Evolutionary conservation across 768 basidiomycete genomes (phyloP).

Genomic region (Russula brevipes): DNA sequence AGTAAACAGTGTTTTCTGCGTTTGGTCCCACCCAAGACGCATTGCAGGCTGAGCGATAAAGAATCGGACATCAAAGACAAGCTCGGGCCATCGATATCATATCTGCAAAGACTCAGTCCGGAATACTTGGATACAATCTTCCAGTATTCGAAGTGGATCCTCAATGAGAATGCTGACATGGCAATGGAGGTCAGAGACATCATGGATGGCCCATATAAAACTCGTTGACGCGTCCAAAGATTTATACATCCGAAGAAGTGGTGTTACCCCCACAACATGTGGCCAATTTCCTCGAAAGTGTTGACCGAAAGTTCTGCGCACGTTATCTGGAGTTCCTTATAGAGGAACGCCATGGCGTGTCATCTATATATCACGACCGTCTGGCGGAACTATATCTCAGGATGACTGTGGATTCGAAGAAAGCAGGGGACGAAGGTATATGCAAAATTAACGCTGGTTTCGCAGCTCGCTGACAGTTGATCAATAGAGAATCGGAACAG

Average conservation of each 20-base stretch:
- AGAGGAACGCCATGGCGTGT: constrained; percentile 61
- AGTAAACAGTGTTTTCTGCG: constrained; percentile 30
- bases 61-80: constrained; percentile 76
- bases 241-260: constrained; percentile 93
- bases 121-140: constrained; percentile 80
- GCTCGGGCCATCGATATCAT: constrained; percentile 76
- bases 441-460: not conserved
- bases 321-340: constrained; percentile 86
- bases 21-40: not conserved
- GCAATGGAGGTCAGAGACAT: constrained; percentile 60
- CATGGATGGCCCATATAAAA: not conserved
- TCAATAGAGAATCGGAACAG: constrained; percentile 44
- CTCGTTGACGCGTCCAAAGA: constrained; percentile 41
- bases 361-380: constrained; percentile 75
- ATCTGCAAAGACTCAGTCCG: constrained; percentile 86
- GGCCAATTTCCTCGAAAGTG: constrained; percentile 67
- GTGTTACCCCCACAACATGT: constrained; percentile 79
- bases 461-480: constrained; percentile 12
- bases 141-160: constrained; percentile 77
- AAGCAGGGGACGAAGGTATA: constrained; percentile 53
- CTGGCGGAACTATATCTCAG: constrained; percentile 82
- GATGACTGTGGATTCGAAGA: constrained; percentile 57
- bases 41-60: constrained; percentile 64
- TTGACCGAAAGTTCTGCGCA: constrained; percentile 63
- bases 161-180: constrained; percentile 64